phyloP scores from a whole-genome alignment of 495 filamentous ascomycete genomes.

The Evernia prunastri region DNA sequence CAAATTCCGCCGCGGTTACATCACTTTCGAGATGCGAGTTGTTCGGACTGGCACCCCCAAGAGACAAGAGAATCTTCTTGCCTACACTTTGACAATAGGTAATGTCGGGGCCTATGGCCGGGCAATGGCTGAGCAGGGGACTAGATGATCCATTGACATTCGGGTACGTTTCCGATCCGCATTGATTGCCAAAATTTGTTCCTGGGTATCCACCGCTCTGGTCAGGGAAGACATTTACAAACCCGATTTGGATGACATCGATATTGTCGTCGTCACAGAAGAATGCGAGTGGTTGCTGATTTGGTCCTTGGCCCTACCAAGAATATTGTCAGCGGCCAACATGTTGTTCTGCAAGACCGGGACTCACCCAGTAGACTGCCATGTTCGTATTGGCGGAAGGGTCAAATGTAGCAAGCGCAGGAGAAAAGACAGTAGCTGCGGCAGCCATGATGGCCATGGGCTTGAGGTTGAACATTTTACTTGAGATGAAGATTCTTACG shows the following conservation, averaged over 20 bases:
- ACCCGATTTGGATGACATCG: slow-evolving; percentile 63
- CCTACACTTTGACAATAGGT: slow-evolving; percentile 54
- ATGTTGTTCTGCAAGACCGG: slow-evolving; percentile 7
- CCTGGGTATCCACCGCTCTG: slow-evolving; percentile 51
- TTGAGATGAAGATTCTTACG: slow-evolving; percentile 19
- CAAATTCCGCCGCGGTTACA: slow-evolving; percentile 48
- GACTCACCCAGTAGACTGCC: slow-evolving; percentile 57
- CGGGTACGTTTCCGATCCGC: slow-evolving; percentile 45
- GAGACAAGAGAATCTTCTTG: slow-evolving; percentile 61
- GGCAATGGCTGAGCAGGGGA: slow-evolving; percentile 38
- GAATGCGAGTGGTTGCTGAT: slow-evolving; percentile 43
- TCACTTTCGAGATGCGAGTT: slow-evolving; percentile 54
- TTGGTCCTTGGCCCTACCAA: slow-evolving; percentile 44
- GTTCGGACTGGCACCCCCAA: slow-evolving; percentile 58
- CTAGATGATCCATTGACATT: slow-evolving; percentile 28
- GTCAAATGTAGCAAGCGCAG: slow-evolving; percentile 40
- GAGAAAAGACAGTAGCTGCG: slow-evolving; percentile 14
- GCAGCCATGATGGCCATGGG: slow-evolving; percentile 24
- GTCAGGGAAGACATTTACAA: slow-evolving; percentile 58
- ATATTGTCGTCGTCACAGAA: slow-evolving; percentile 53
- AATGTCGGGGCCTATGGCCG: slow-evolving; percentile 49
- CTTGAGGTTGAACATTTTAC: slow-evolving; percentile 32
- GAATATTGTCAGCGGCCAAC: slow-evolving; percentile 8
- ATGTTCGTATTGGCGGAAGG: slow-evolving; percentile 48
- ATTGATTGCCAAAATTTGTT: slow-evolving; percentile 62